Percentiles rank a stretch among this genome's conserved stretches.
phyloP scores from a whole-genome alignment of 495 filamentous ascomycete genomes.

The Trichoderma orchidacearum region DNA sequence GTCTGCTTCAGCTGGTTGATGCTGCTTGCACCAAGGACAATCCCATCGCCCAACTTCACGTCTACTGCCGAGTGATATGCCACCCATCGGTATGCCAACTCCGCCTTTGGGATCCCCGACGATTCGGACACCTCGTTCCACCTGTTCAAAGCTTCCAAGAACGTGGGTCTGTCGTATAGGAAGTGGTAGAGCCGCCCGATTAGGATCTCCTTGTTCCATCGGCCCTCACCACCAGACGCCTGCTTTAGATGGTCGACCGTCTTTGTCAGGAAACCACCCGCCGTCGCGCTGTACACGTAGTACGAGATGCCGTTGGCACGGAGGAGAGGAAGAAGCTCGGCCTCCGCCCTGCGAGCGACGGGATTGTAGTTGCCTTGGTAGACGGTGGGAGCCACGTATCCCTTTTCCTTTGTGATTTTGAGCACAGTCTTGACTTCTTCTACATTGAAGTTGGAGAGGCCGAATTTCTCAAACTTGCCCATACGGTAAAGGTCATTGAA shows the following conservation, averaged over 20 bases:
- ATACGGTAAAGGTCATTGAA: conserved; percentile 33
- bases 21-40: conserved; percentile 36
- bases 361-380: conserved; percentile 55
- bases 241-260: conserved; percentile 4
- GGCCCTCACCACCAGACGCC: conserved; percentile 25
- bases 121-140: conserved; percentile 34
- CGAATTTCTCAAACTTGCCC: conserved; percentile 30
- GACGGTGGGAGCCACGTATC: conserved; percentile 45
- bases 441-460: conserved; percentile 36
- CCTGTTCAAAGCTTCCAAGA: conserved; percentile 25
- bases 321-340: conserved; percentile 28
- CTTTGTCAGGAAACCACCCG: conserved; percentile 32
- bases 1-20: conserved; percentile 35
- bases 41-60: conserved; percentile 30
- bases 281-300: conserved; percentile 35
- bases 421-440: conserved; percentile 39
- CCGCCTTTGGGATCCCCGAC: conserved; percentile 29
- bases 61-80: conserved; percentile 32
- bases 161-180: conserved; percentile 27
- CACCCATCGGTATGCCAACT: conserved; percentile 45
- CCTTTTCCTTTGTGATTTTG: conserved; percentile 31
- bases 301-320: conserved; percentile 31
- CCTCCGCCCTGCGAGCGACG: conserved; percentile 36
- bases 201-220: neutral
- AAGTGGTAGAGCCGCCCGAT: conserved; percentile 20